These are phyloP conservation scores for Cystobasidium ongulense DNA, from an alignment of 768 basidiomycete species.

Conservation along the genomic window DNA sequence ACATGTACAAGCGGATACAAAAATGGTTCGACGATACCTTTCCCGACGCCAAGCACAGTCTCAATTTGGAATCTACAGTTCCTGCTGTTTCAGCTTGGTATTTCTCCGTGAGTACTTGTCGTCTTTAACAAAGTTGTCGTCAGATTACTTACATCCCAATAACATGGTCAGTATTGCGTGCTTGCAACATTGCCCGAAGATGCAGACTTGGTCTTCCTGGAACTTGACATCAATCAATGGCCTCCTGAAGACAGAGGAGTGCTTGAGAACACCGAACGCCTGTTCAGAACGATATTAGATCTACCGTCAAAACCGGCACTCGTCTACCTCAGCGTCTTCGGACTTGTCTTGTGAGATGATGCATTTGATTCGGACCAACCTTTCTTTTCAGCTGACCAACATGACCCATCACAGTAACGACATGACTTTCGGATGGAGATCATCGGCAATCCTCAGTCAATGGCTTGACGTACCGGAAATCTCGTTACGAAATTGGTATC, in stretches of 20 bases:
- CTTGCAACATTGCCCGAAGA: constrained; percentile 24
- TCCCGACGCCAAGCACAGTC: constrained; percentile 4
- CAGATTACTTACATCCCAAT: neutral
- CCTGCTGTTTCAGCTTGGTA: constrained; percentile 28
- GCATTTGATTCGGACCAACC: neutral
- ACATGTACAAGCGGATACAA: constrained; percentile 25
- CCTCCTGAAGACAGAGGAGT: constrained; percentile 17
- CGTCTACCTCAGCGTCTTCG: constrained; percentile 32
- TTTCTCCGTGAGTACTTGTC: constrained; percentile 12
- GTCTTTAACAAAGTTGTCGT: neutral
- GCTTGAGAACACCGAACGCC: constrained; percentile 21
- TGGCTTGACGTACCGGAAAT: constrained; percentile 32
- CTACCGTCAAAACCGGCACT: constrained; percentile 35
- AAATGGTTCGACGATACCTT: constrained; percentile 32
- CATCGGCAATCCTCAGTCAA: constrained; percentile 23
- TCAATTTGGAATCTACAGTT: constrained; percentile 18
- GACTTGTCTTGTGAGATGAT: constrained; percentile 26
- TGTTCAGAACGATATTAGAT: constrained; percentile 32
- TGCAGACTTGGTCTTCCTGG: constrained; percentile 23
- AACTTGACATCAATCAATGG: constrained; percentile 30
- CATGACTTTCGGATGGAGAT: constrained; percentile 27
- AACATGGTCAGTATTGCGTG: constrained; percentile 11
- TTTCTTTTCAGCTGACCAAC: neutral
- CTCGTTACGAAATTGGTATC: constrained; percentile 29
- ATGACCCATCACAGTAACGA: neutral